Conservation (phyloP, 192 early-diverging fungal species). For the Lobosporangium transversale region DNA sequence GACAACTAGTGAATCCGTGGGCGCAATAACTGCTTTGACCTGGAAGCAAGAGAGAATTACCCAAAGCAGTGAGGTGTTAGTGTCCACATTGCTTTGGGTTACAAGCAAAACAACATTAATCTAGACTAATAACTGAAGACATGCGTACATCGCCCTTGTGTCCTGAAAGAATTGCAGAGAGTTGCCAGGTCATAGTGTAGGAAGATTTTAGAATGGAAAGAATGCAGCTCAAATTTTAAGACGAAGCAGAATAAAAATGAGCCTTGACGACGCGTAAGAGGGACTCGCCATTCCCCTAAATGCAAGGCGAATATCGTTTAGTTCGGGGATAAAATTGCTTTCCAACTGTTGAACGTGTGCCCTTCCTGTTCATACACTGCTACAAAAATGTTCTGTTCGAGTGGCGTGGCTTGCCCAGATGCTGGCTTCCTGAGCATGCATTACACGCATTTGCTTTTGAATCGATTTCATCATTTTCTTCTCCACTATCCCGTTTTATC, state of each 20-base stretch:
- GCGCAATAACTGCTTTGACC: slow-evolving; percentile 75
- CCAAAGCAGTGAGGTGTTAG: too few relatives aligned
- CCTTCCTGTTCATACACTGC: too few relatives aligned
- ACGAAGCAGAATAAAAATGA: background rate
- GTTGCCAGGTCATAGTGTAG: slow-evolving; percentile 41
- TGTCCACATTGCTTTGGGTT: too few relatives aligned
- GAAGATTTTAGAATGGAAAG: background rate
- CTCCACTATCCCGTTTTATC: background rate
- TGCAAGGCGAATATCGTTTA: too few relatives aligned
- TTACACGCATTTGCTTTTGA: background rate
- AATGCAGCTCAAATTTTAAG: background rate
- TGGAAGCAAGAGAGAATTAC: too few relatives aligned
- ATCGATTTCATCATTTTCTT: slow-evolving; percentile 7
- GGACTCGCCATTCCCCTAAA: background rate
- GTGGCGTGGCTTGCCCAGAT: too few relatives aligned
- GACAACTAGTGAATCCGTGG: slow-evolving; percentile 66
- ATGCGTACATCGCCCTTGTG: slow-evolving; percentile 51
- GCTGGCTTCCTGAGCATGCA: background rate
- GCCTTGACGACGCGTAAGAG: too few relatives aligned
- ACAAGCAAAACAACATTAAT: too few relatives aligned
- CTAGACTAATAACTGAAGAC: too few relatives aligned
- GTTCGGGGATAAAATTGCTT: too few relatives aligned
- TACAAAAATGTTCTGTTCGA: too few relatives aligned
- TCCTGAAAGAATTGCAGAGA: slow-evolving; percentile 43
- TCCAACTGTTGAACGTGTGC: too few relatives aligned